Base-by-base conservation (phyloP, 371 early-diverging fungal species). In the Rhizopus sp. region DNA sequence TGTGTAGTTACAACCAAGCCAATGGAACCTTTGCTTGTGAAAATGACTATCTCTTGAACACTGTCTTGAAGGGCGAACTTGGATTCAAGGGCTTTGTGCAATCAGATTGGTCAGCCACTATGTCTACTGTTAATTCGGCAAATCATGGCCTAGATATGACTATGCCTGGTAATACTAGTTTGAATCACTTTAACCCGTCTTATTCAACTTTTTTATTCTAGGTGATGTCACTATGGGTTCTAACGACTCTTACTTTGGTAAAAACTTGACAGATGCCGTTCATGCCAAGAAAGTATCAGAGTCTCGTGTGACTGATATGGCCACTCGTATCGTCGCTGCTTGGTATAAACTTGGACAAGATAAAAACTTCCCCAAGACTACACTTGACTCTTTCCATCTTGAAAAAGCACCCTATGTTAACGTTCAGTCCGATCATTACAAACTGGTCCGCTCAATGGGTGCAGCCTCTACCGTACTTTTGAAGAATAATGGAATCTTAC, bases 1-100 rank as follows among this genome's bases (percentile, higher is more conserved):
- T 85, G 85, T 80, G 84, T 58, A 46, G 71, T 7, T 85, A 83
- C 66, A 86, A 86, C 52, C 50, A 50, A 34, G 7, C 82, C 13
- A 81, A 82, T 50, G 64, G 66, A 5, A 67, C 61, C 4, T 74
- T 73, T 48, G 65, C 83, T 1, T 80, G 83, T 40, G 77, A 83
- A 48, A 74, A 78, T 29, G 60, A 73, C 30, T 49, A 62, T 1
- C 56, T 66, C 8, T 47, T 82, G 30, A 77, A 69, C 17, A 56
- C 55, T 3, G 51, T 81, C 15, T 50, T 83, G 15, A 82, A 79
- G 47, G 68, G 60, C 0, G 68, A 75, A 50, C 64, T 85, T 48
- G 70, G 68, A 0, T 85, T 82, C 63, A 60, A 65, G 34, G 70
- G 73, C 0, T 72, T 68, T 37, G 64, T 73, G 4, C 57, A 62